Percentiles rank a stretch among this genome's conserved stretches.
Conservation (phyloP, 208 protist genomes). For the Leishmania arabica region DNA sequence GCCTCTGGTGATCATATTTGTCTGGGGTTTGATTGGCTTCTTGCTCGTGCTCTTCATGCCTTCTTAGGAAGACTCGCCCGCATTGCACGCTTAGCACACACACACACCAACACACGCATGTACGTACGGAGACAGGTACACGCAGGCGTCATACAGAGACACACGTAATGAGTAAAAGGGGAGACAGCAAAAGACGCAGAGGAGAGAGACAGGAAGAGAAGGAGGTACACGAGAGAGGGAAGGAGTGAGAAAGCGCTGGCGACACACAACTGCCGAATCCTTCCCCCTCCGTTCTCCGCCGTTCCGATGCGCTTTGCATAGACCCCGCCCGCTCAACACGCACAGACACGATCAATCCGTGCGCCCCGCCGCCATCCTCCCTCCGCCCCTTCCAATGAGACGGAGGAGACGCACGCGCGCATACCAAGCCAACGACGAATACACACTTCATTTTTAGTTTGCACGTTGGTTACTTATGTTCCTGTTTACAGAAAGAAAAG, state of each 20-base stretch:
- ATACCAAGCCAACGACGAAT: background rate
- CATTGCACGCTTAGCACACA: background rate
- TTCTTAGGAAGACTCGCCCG: background rate
- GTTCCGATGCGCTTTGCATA: background rate
- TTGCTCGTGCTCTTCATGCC: background rate
- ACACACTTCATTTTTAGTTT: slow-evolving; percentile 10
- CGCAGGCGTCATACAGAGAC: slow-evolving; percentile 3
- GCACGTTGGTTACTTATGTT: slow-evolving; percentile 19
- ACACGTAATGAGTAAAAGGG: background rate
- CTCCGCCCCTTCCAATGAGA: background rate
- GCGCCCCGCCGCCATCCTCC: background rate
- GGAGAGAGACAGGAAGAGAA: background rate
- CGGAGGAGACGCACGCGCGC: background rate
- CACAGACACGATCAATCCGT: background rate
- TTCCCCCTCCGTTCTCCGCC: background rate
- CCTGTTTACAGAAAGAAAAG: slow-evolving; percentile 14
- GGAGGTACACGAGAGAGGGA: background rate
- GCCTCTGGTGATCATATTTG: background rate
- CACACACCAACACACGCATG: background rate
- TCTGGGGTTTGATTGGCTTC: background rate
- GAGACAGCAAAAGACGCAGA: background rate
- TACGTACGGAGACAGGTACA: background rate
- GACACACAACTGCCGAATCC: background rate
- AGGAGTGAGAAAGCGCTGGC: background rate
- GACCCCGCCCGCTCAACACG: background rate